Conservation (phyloP, 257 asterid genomes). For the Nyctanthes arbortristis region DNA sequence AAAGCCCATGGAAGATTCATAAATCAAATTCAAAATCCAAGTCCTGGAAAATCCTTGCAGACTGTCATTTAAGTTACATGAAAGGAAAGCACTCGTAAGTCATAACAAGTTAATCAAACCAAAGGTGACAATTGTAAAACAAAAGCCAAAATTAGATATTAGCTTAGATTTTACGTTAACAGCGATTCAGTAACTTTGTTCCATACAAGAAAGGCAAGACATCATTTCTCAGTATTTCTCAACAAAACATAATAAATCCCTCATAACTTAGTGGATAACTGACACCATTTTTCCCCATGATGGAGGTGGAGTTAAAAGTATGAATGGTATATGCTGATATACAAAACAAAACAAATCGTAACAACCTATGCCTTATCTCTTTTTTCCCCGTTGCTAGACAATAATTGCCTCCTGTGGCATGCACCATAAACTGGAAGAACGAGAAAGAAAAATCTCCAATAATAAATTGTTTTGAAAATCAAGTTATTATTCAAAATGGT, state of each 20-base stretch:
- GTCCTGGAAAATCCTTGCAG: too few species aligned
- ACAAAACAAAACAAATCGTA: too few species aligned
- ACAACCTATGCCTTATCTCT: too few species aligned
- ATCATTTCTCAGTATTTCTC: not conserved
- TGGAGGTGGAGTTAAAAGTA: not conserved
- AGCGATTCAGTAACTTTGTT: not conserved
- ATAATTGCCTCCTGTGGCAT: too few species aligned
- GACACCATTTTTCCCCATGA: not conserved
- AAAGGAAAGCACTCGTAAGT: not conserved
- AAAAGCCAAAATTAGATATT: not conserved
- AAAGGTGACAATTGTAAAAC: not conserved
- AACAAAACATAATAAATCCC: not conserved
- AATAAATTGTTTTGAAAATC: too few species aligned
- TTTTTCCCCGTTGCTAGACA: too few species aligned
- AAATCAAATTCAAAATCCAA: too few species aligned
- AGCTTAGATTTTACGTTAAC: not conserved
- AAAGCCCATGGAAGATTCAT: too few species aligned
- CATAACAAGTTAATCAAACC: not conserved
- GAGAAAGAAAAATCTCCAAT: too few species aligned
- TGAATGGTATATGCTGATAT: not conserved
- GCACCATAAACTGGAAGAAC: too few species aligned
- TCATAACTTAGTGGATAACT: not conserved
- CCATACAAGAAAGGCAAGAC: not conserved
- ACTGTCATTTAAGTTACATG: not conserved
- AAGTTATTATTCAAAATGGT: too few species aligned